Conservation (phyloP, 768 basidiomycete genomes). For the Lentinula sp. region DNA sequence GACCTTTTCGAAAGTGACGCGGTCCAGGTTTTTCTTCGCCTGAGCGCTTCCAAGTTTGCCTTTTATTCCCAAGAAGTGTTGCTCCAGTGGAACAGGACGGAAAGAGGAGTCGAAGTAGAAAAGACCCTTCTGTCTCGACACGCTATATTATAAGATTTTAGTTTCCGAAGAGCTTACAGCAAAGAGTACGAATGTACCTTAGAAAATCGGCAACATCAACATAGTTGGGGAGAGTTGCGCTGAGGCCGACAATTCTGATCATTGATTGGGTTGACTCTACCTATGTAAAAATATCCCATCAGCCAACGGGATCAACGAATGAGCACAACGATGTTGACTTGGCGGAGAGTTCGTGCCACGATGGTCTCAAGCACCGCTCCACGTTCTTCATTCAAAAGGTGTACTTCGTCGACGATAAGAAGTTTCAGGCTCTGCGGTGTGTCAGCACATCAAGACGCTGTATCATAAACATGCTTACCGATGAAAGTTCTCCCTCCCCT, state of each 20-base stretch:
- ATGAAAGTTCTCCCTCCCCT: constrained; percentile 94
- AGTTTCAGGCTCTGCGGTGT: constrained; percentile 73
- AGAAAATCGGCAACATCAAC: constrained; percentile 94
- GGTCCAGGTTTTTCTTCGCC: constrained; percentile 83
- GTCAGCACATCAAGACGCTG: neutral
- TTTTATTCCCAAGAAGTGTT: constrained; percentile 91
- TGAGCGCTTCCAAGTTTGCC: constrained; percentile 75
- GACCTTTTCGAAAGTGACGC: constrained; percentile 86
- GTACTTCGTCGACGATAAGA: constrained; percentile 96
- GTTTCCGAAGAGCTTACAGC: neutral
- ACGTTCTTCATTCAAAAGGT: constrained; percentile 94
- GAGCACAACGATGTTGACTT: constrained; percentile 35
- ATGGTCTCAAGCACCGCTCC: constrained; percentile 98
- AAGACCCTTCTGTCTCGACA: constrained; percentile 77
- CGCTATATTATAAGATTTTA: constrained; percentile 39
- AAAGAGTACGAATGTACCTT: constrained; percentile 40
- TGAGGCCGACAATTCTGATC: constrained; percentile 93
- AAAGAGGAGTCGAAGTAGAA: constrained; percentile 99
- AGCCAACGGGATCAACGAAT: neutral
- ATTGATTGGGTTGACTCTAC: constrained; percentile 96
- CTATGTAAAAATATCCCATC: constrained; percentile 26
- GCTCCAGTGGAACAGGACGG: constrained; percentile 92
- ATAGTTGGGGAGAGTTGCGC: constrained; percentile 96
- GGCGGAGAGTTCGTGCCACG: constrained; percentile 90
- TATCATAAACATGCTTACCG: constrained; percentile 41